Percentiles rank a stretch among this genome's conserved stretches.
Conservation (phyloP, 805 yeast genomes). For the Yamadazyma takamatsuzukensis region DNA sequence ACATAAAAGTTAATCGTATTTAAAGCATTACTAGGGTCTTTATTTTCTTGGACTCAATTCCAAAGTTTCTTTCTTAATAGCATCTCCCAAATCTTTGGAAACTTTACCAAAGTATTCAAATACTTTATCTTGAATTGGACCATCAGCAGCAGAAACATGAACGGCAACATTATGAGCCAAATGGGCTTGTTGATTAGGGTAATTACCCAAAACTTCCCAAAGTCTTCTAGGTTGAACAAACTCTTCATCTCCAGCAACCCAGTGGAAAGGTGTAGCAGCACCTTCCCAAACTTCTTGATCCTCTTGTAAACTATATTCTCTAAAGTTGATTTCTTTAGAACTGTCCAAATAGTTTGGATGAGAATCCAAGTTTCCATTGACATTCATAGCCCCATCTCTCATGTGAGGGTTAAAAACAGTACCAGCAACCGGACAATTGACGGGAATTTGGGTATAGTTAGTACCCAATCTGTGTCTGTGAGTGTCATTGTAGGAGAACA, state of each 20-base stretch:
- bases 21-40: slow-evolving; percentile 1
- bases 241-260: slow-evolving; percentile 68
- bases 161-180: slow-evolving; percentile 80
- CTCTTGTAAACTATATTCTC: slow-evolving; percentile 46
- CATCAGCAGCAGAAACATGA: slow-evolving; percentile 67
- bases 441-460: slow-evolving; percentile 83
- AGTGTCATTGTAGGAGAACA: slow-evolving; percentile 74
- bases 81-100: slow-evolving; percentile 60
- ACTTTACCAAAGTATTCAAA: slow-evolving; percentile 75
- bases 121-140: slow-evolving; percentile 74
- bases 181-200: slow-evolving; percentile 79
- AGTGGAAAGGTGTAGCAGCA: slow-evolving; percentile 80
- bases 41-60: slow-evolving; percentile 48
- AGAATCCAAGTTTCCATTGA: slow-evolving; percentile 63
- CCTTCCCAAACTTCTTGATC: slow-evolving; percentile 82
- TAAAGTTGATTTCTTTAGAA: slow-evolving; percentile 48
- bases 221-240: slow-evolving; percentile 73
- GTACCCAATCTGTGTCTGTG: slow-evolving; percentile 74
- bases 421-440: slow-evolving; percentile 68
- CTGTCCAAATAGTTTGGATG: slow-evolving; percentile 73
- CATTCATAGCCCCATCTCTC: slow-evolving; percentile 77
- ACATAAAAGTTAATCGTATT: too few species aligned
- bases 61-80: slow-evolving; percentile 61
- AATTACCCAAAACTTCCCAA: slow-evolving; percentile 74
- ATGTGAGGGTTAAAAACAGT: slow-evolving; percentile 57